These are phyloP conservation scores for Zymoseptoria pseudotritici DNA, from an alignment of 2,329 filamentous ascomycete species.

Conservation along the genomic window DNA sequence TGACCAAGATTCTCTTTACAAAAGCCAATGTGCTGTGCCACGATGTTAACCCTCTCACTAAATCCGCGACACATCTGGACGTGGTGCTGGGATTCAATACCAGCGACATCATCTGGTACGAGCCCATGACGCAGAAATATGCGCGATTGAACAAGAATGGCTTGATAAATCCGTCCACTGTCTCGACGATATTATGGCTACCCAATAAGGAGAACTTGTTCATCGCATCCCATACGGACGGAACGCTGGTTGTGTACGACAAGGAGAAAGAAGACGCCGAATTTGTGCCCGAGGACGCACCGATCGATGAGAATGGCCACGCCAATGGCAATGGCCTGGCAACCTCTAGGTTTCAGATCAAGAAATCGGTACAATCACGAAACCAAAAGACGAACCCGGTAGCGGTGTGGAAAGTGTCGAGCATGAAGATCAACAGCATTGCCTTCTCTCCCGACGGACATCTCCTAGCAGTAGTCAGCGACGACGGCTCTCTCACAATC, in stretches of 20 bases:
- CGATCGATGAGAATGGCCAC: constrained; percentile 21
- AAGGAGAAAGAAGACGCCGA: constrained; percentile 89
- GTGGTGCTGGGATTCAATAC: constrained; percentile 94
- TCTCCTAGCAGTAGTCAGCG: constrained; percentile 81
- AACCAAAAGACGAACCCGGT: constrained; percentile 93
- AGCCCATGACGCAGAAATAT: constrained; percentile 93
- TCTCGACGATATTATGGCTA: constrained; percentile 86
- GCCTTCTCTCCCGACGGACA: constrained; percentile 84
- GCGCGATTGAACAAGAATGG: constrained; percentile 95
- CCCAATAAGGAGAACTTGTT: constrained; percentile 91
- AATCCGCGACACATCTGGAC: constrained; percentile 72
- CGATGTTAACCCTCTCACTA: constrained; percentile 80
- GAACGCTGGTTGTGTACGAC: constrained; percentile 85
- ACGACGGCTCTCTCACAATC: constrained; percentile 82
- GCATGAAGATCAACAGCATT: constrained; percentile 83
- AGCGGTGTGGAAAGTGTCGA: constrained; percentile 84
- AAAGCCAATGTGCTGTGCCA: constrained; percentile 94
- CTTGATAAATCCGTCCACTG: constrained; percentile 75
- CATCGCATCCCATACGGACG: constrained; percentile 85
- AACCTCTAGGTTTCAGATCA: constrained; percentile 54
- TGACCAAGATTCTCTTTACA: constrained; percentile 94
- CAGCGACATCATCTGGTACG: constrained; percentile 97
- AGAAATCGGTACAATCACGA: constrained; percentile 87
- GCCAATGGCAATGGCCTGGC: constrained; percentile 12
- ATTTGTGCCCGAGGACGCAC: constrained; percentile 58